Evolutionary conservation across 2,329 filamentous ascomycete species (phyloP).

Genomic region (Fusarium goolgardi): DNA sequence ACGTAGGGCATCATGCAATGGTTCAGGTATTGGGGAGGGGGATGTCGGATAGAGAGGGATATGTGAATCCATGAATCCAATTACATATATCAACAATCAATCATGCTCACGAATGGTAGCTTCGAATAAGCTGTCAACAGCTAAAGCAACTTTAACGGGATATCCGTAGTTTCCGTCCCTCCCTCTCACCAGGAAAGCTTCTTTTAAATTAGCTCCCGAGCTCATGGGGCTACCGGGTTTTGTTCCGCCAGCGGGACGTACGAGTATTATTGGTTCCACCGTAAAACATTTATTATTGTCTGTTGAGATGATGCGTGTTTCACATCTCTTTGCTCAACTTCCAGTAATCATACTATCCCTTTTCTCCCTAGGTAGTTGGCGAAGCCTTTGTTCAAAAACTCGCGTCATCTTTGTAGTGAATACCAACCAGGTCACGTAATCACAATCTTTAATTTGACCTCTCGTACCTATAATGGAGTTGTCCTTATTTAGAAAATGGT

Average conservation of each 20-base stretch:
- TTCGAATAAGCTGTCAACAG: neutral
- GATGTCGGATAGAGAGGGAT: neutral
- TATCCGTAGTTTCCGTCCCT: constrained; percentile 20
- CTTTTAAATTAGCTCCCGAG: constrained; percentile 29
- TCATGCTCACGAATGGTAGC: neutral
- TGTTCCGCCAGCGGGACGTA: constrained; percentile 19
- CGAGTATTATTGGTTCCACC: constrained; percentile 27
- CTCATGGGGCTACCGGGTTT: neutral
- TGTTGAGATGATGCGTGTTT: neutral
- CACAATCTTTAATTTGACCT: constrained; percentile 23
- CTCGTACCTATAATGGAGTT: constrained; percentile 7
- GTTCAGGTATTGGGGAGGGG: neutral
- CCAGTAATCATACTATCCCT: neutral
- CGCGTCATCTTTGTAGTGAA: neutral
- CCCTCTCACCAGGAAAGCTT: constrained; percentile 22
- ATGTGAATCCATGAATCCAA: neutral
- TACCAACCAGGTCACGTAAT: neutral
- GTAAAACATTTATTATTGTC: constrained; percentile 5
- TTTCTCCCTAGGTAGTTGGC: neutral
- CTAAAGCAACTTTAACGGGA: neutral
- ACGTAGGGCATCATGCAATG: constrained; percentile 18
- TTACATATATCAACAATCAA: neutral
- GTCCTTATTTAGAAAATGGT: neutral
- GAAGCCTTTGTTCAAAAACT: neutral
- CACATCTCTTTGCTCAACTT: neutral